phyloP scores from a whole-genome alignment of 495 filamentous ascomycete genomes.

The Trichoderma reesei region DNA sequence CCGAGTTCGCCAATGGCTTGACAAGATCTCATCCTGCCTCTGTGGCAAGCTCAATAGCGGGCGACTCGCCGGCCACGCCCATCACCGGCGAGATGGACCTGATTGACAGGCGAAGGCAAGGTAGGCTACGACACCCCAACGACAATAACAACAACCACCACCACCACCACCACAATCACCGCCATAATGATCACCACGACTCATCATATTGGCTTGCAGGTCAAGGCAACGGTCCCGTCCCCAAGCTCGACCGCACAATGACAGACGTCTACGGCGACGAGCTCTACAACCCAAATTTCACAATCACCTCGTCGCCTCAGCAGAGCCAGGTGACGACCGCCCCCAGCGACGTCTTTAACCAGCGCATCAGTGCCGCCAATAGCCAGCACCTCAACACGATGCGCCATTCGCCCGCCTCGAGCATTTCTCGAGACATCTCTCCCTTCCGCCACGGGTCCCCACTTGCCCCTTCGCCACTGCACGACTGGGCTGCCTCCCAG shows the following conservation, averaged over 20 bases:
- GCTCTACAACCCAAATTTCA: constrained; percentile 62
- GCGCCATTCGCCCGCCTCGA: constrained; percentile 30
- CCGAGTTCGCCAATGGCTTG: constrained; percentile 28
- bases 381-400: constrained; percentile 57
- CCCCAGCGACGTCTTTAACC: constrained; percentile 55
- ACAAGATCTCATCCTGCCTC: constrained; percentile 33
- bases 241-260: constrained; percentile 77
- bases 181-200: constrained; percentile 17
- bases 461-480: constrained; percentile 40
- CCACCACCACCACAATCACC: too few relatives aligned
- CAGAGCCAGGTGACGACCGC: constrained; percentile 16
- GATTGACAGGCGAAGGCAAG: constrained; percentile 36
- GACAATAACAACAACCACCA: too few relatives aligned
- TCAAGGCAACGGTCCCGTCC: constrained; percentile 28
- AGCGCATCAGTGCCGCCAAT: constrained; percentile 70
- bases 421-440: constrained; percentile 58
- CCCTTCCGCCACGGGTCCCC: constrained; percentile 76
- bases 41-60: constrained; percentile 39
- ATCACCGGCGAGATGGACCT: constrained; percentile 31
- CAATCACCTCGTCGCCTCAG: constrained; percentile 38
- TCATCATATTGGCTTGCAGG: constrained; percentile 19
- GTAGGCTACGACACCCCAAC: constrained; percentile 10
- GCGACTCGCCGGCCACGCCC: constrained; percentile 48
- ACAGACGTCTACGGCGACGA: constrained; percentile 81
- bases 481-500: constrained; percentile 30